Base-by-base conservation (phyloP, 345 rosid genomes). In the Rhodamnia rubescens region DNA sequence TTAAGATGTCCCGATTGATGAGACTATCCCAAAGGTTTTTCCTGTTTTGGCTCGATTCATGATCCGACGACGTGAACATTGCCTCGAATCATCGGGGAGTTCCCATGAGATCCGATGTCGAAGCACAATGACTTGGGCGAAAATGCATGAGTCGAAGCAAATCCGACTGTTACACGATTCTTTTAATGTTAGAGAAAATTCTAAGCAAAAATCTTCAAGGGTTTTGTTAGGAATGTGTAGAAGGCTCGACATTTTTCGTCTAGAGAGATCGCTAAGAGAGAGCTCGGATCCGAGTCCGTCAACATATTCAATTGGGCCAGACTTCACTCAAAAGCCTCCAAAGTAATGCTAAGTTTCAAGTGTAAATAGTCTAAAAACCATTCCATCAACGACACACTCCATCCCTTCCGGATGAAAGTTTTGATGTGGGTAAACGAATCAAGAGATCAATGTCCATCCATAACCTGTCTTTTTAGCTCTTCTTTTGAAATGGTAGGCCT, bases 221-320 rank as follows among this genome's bases (percentile, higher is more conserved):
- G 2, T 47, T 47, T 47, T 8, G 11, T 9, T 47, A 47, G 50
- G 50, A 47, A 7, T 8, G 11, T 2, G 11, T 11, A 1, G 50
- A 7, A 7, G 8, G 8, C 50, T 2, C 10, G 11, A 8, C 7
- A 47, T 11, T 11, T 47, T 47, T 47, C 50, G 50, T 1, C 1
- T 47, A 11, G 50, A 7, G 50, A 47, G 50, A 47, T 47, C 50
- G 10, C 11, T 0, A 47, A 47, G 10, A 47, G 10, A 1, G 2
- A 47, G 11, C 11, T 2, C 2, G 11, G 2, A 9, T 11, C 3
- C 11, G 51, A 49, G 13, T 3, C 7, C 3, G 12, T 2, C 4
- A 10, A 11, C 11, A 49, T 49, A 49, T 10, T 12, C 13, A 49
- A 11, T 49, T 49, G 11, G 4, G 9, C 3, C 13, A 4, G 11